A percentile compares a stretch with the other conserved stretches of the same genome.
phyloP scores from a whole-genome alignment of 163 green algal genomes.

The Chlorella variabilis region DNA sequence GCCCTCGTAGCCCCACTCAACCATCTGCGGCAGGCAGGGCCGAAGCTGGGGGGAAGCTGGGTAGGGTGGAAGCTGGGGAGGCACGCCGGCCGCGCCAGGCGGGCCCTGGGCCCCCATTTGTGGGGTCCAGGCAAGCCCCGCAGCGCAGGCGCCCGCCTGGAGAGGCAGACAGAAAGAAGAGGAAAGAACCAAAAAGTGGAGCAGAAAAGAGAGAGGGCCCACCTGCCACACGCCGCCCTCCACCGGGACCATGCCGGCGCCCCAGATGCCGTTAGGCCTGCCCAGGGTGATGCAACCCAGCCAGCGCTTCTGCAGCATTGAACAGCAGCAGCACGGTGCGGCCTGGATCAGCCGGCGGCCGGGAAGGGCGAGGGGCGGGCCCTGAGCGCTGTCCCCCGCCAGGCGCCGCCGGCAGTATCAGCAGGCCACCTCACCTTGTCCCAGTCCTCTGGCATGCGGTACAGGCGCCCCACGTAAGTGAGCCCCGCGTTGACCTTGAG shows the following conservation, averaged over 20 bases:
- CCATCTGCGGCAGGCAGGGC: background rate
- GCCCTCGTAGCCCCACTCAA: background rate
- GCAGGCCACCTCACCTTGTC: background rate
- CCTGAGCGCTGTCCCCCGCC: background rate
- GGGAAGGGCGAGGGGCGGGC: background rate
- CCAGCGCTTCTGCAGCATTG: background rate
- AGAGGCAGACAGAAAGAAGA: too few relatives aligned
- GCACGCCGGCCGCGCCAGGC: too few relatives aligned
- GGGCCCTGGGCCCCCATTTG: too few relatives aligned
- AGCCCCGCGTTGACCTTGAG: background rate
- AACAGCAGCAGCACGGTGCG: background rate
- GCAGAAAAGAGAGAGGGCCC: too few relatives aligned
- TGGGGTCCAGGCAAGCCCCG: too few relatives aligned
- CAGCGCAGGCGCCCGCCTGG: too few relatives aligned
- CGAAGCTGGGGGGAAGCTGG: background rate
- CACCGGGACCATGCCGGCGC: background rate
- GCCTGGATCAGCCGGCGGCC: background rate
- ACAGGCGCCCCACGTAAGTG: background rate
- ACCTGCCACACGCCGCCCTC: background rate
- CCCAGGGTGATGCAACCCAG: background rate
- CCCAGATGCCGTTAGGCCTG: background rate
- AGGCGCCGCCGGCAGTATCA: background rate
- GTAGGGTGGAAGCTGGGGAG: background rate
- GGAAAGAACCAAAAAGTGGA: too few relatives aligned
- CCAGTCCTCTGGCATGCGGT: background rate